phyloP scores from a whole-genome alignment of 169 alveolate species.

The Fabrea salina region DNA sequence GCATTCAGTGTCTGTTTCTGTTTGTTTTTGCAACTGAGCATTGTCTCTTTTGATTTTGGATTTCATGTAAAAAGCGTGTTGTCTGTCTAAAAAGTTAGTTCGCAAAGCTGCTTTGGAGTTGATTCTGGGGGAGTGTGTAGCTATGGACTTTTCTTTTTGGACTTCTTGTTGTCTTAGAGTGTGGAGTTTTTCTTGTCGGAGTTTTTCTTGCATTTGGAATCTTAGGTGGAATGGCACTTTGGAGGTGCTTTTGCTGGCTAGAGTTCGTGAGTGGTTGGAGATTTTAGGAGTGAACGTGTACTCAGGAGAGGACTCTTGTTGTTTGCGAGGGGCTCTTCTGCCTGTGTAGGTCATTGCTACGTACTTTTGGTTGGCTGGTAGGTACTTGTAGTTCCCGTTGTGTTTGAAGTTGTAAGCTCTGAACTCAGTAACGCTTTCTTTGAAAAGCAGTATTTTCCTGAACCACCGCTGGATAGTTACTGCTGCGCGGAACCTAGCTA shows the following conservation, averaged over 20 bases:
- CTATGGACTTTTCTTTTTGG: background rate
- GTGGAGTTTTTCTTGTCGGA: background rate
- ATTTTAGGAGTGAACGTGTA: slow-evolving; percentile 4
- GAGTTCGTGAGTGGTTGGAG: background rate
- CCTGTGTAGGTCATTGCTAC: background rate
- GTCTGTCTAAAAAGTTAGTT: background rate
- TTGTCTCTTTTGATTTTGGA: background rate
- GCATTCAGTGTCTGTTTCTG: background rate
- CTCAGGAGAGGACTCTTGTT: background rate
- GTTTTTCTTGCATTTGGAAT: background rate
- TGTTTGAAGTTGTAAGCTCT: background rate
- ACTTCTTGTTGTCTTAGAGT: background rate
- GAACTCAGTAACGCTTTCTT: background rate
- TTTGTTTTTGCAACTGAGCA: background rate
- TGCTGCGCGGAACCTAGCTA: background rate
- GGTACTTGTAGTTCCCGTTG: background rate
- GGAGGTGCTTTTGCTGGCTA: background rate
- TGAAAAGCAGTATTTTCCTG: background rate
- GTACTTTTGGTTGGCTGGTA: background rate
- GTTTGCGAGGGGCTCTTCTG: background rate
- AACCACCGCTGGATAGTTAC: background rate
- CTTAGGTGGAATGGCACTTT: background rate
- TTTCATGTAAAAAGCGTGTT: background rate
- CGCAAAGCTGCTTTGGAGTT: background rate
- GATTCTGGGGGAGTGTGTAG: background rate